A percentile compares a stretch with the other conserved stretches of the same genome.
Conservation (phyloP, 2,329 filamentous ascomycete species). For the Sclerotinia trifoliorum region DNA sequence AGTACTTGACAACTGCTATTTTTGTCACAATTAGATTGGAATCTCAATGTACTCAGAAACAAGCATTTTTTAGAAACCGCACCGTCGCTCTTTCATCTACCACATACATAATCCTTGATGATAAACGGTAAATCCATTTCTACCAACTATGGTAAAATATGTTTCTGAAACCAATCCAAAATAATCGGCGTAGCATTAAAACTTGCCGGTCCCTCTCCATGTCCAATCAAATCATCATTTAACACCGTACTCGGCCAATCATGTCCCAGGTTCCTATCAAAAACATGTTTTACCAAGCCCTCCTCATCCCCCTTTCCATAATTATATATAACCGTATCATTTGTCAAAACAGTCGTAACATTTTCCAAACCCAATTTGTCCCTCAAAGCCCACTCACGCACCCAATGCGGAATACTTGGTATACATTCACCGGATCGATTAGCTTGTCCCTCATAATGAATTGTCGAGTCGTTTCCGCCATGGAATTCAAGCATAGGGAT, state of each 20-base stretch:
- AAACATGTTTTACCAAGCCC: conserved; percentile 24
- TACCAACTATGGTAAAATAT: not conserved
- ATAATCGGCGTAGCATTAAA: conserved; percentile 26
- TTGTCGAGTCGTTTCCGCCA: conserved; percentile 48
- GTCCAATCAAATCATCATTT: conserved; percentile 22
- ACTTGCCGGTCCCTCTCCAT: conserved; percentile 7
- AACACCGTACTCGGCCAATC: conserved; percentile 26
- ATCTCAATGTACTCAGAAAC: no score
- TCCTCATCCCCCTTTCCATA: conserved; percentile 21
- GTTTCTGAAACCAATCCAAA: conserved; percentile 22
- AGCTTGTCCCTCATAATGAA: conserved; percentile 47
- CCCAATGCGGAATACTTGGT: conserved; percentile 43
- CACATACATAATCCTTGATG: no score
- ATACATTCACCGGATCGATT: conserved; percentile 44
- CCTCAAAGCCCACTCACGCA: conserved; percentile 24
- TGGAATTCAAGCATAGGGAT: conserved; percentile 52
- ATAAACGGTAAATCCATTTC: not conserved
- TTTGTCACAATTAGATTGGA: no score
- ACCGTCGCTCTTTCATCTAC: no score
- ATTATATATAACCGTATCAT: conserved; percentile 20
- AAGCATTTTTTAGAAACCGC: no score
- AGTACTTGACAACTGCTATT: no score
- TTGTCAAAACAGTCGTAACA: conserved; percentile 4
- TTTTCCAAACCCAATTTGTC: conserved; percentile 21
- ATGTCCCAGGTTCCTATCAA: conserved; percentile 21